phyloP scores from a whole-genome alignment of 331 rosid genomes.

The Quercus tomentella region DNA sequence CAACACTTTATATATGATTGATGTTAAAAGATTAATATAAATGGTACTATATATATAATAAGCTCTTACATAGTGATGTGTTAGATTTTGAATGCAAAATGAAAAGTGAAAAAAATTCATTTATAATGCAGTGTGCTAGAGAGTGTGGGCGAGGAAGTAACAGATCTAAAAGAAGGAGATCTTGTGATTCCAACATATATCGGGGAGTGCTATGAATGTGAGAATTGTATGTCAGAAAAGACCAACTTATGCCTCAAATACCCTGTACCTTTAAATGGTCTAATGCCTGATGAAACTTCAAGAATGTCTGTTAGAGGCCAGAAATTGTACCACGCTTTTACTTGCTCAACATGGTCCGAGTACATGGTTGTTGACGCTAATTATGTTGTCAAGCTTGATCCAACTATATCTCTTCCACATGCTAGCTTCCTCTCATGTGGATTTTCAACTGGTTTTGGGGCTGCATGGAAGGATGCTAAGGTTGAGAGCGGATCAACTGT shows the following conservation, averaged over 20 bases:
- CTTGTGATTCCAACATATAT: conserved; percentile 42
- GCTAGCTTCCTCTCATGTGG: conserved; percentile 70
- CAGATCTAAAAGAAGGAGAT: conserved; percentile 38
- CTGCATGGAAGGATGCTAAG: conserved; percentile 53
- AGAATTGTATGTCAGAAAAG: conserved; percentile 44
- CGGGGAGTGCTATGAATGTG: conserved; percentile 52
- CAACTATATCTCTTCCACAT: conserved; percentile 17
- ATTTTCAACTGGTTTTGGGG: conserved; percentile 59
- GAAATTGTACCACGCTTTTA: conserved; percentile 30
- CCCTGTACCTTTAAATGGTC: conserved; percentile 27
- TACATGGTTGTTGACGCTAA: conserved; percentile 38
- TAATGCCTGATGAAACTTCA: conserved; percentile 45
- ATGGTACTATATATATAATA: no score
- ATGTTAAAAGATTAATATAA: no score
- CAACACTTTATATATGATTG: no score
- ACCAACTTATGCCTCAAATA: conserved; percentile 44
- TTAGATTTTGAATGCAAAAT: no score
- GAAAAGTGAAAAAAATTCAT: no score
- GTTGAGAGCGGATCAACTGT: conserved; percentile 38
- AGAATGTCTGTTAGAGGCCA: conserved; percentile 35
- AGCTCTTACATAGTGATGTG: no score
- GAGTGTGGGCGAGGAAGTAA: conserved; percentile 42
- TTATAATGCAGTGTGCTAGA: conserved; percentile 36
- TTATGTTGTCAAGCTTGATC: conserved; percentile 36
- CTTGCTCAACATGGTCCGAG: conserved; percentile 54